These are phyloP conservation scores for Exophiala oligosperma DNA, from an alignment of 2,329 filamentous ascomycete genomes.

Conservation along the genomic window DNA sequence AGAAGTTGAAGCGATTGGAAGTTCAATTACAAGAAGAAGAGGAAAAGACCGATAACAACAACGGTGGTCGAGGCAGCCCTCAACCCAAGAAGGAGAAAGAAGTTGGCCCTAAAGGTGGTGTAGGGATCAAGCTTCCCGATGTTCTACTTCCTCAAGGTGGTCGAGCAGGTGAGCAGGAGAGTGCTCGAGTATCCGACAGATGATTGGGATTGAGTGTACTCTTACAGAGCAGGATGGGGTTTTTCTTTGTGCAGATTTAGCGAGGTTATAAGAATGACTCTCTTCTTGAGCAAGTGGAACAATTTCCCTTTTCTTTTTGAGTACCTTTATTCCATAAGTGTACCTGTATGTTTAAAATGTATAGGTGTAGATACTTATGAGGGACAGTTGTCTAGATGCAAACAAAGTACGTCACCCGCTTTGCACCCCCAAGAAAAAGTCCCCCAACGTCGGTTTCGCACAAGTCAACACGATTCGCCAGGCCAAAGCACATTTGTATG, in stretches of 20 bases:
- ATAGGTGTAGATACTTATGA: no score
- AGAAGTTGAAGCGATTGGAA: conserved; percentile 71
- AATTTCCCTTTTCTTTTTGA: no score
- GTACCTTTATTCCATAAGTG: no score
- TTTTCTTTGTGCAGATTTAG: conserved; percentile 7
- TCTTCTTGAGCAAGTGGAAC: neutral
- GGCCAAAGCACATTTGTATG: no score
- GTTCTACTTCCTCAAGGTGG: conserved; percentile 27
- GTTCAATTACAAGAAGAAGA: conserved; percentile 57
- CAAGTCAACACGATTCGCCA: no score
- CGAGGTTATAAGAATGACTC: conserved; percentile 8
- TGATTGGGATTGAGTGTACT: conserved; percentile 6
- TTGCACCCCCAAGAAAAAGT: no score
- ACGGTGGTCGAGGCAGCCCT: conserved; percentile 28
- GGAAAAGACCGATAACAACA: conserved; percentile 33
- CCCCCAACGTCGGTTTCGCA: no score
- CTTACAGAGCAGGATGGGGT: neutral
- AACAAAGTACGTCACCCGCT: no score
- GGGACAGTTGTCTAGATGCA: no score
- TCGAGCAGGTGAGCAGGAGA: conserved; percentile 25
- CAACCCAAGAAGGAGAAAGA: conserved; percentile 27
- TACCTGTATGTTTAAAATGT: no score
- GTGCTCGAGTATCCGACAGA: conserved; percentile 18
- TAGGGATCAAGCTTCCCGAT: conserved; percentile 31
- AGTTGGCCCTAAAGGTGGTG: conserved; percentile 23